Evolutionary conservation across 805 yeast genomes (phyloP).

Genomic region (Metschnikowia hibisci): DNA sequence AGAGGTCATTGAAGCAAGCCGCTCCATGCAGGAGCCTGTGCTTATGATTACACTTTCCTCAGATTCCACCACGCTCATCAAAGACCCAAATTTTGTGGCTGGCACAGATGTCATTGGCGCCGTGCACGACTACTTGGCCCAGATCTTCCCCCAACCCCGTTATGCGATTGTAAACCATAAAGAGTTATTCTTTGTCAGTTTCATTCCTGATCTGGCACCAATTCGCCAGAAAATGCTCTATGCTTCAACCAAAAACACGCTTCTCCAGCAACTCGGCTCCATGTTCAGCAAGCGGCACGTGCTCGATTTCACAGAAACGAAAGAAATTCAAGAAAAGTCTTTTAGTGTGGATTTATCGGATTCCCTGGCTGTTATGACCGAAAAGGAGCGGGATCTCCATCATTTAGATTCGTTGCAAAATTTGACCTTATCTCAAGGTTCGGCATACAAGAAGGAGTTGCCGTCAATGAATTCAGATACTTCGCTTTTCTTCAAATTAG

Average conservation of each 20-base stretch:
- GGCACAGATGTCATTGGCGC: constrained; percentile 16
- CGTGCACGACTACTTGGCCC: constrained; percentile 21
- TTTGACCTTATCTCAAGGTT: constrained; percentile 23
- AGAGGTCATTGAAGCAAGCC: constrained; percentile 45
- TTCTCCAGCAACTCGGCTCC: constrained; percentile 71
- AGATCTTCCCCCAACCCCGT: constrained; percentile 33
- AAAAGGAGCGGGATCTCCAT: constrained; percentile 52
- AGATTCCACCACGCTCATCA: constrained; percentile 33
- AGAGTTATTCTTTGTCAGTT: constrained; percentile 59
- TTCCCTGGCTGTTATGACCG: constrained; percentile 48
- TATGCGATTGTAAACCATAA: constrained; percentile 28
- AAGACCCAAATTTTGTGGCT: constrained; percentile 20
- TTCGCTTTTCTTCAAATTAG: constrained; percentile 14
- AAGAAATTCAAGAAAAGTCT: constrained; percentile 50
- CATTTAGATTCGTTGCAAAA: constrained; percentile 38
- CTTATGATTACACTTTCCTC: constrained; percentile 30
- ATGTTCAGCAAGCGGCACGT: constrained; percentile 42
- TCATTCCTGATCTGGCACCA: constrained; percentile 80
- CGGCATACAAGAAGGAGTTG: constrained; percentile 22
- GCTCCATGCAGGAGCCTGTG: constrained; percentile 27
- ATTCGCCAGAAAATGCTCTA: constrained; percentile 88
- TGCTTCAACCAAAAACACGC: constrained; percentile 81
- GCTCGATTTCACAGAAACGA: constrained; percentile 51
- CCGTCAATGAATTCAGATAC: constrained; percentile 32
- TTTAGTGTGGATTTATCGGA: constrained; percentile 28